Evolutionary conservation across 2,329 filamentous ascomycete species (phyloP), one percentile per base, ranked within the genome.

Genomic region (Aureobasidium lini): DNA sequence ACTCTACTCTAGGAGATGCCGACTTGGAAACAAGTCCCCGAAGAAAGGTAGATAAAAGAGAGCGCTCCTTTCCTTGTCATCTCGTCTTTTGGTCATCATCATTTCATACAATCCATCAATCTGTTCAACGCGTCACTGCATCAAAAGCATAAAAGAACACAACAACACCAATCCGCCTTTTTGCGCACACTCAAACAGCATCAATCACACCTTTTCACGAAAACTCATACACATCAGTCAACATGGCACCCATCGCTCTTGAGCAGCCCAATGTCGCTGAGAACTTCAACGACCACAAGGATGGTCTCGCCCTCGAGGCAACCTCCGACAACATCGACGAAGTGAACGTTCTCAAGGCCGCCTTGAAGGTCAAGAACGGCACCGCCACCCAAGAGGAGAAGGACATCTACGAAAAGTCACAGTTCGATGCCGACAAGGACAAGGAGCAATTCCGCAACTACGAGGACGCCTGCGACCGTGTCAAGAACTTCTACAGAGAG

Each of bases 401-500:
- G 62, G 74, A 78, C 68, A 76, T 81, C 65, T 81, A 81, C 68
- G 78, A 80, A 46, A 70, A 76, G 62, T 87, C 87, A 61, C 77
- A 86, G 64, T 90, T 91, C 70, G 88, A 91, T 71, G 74, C 81
- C 48, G 76, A 83, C 48, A 93, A 93, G 73, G 87, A 93, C 79
- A 92, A 92, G 78, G 81, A 84, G 23, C 79, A 86, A 64, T 93
- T 93, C 76, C 82, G 91, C 36, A 86, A 94, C 71, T 96, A 93
- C 75, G 85, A 90, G 67, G 85, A 86, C 15, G 89, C 90, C 43
- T 90, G 87, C 75, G 87, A 90, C 75, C 83, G 89, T 53, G 90
- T 95, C 72, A 91, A 91, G 79, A 83, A 81, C 77, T 95, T 95
- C 76, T 96, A 95, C 81, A 80, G 78, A 61, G 89, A 85, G 68